Percentiles rank a stretch among this genome's conserved stretches.
phyloP scores from a whole-genome alignment of 768 basidiomycete species.

The Lentinula boryana region DNA sequence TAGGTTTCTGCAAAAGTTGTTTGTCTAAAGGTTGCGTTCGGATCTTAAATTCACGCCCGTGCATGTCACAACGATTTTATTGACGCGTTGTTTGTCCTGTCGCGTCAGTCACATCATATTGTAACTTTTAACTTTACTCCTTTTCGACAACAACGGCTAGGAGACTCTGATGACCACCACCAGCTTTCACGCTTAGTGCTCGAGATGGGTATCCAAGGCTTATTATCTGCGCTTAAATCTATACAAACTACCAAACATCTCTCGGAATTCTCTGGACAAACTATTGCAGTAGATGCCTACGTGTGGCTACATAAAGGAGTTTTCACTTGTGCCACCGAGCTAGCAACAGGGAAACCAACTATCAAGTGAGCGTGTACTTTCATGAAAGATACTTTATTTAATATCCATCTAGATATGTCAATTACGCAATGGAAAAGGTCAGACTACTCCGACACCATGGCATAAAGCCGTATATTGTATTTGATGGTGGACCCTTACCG shows the following conservation, averaged over 20 bases:
- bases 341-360: slow-evolving; percentile 80
- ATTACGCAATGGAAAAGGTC: slow-evolving; percentile 92
- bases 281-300: slow-evolving; percentile 90
- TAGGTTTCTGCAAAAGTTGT: too few species aligned
- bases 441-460: slow-evolving; percentile 79
- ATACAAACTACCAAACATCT: slow-evolving; percentile 78
- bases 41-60: too few species aligned
- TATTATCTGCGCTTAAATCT: slow-evolving; percentile 85
- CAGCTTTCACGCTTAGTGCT: neutral
- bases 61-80: neutral
- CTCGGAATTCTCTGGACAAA: slow-evolving; percentile 78
- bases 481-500: slow-evolving; percentile 93
- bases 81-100: slow-evolving; percentile 1
- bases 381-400: neutral
- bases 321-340: slow-evolving; percentile 83
- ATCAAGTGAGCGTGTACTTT: slow-evolving; percentile 55
- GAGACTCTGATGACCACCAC: neutral
- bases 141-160: neutral
- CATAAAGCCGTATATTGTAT: slow-evolving; percentile 87
- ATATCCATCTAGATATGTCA: slow-evolving; percentile 67
- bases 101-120: neutral
- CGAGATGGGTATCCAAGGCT: slow-evolving; percentile 86
- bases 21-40: too few species aligned
- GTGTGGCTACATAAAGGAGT: slow-evolving; percentile 91
- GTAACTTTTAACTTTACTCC: neutral